Base-by-base conservation (phyloP, 176 grass and related monocot species). In the Ensete glaucum region DNA sequence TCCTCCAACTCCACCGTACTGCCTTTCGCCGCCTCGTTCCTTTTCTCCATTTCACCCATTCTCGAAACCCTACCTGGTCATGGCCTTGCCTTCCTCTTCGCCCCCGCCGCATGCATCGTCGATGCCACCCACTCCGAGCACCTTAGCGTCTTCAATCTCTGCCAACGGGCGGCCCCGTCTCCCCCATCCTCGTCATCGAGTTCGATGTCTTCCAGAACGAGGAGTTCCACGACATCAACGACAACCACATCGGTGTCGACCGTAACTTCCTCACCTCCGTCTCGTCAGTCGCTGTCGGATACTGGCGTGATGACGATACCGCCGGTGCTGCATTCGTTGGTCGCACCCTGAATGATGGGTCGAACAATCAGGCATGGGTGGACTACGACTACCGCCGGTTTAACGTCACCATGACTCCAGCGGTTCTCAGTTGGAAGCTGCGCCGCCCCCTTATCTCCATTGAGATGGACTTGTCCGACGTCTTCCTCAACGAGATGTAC, bases 51-150 rank as follows among this genome's bases (percentile, higher is more conserved):
- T 25, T 64, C 76, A 16, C 64, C 63, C 22, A 24, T 78, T 22
- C 64, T 17, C 0, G 50, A 17, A 50, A 16, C 53, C 8, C 63
- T 69, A 51, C 76, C 76, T 1, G 76, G 76, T 23, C 76, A 78
- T 16, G 76, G 76, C 52, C 23, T 78, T 25, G 63, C 76, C 16
- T 78, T 78, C 58, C 74, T 76, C 34, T 76, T 76, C 74, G 74
- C 74, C 74, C 74, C 74, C 11, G 58, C 58, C 43, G 25, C 74
- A 19, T 58, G 74, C 57, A 76, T 43, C 34, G 58, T 76, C 27
- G 74, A 58, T 27, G 57, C 74, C 19, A 9, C 3, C 43, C 64
- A 58, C 34, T 10, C 74, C 10, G 19, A 76, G 34, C 9, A 76
- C 58, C 74, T 76, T 10, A 58, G 58, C 74, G 58, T 76, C 34